Base-by-base conservation (phyloP, 176 grass and related monocot species). In the Aegilops longissima region DNA sequence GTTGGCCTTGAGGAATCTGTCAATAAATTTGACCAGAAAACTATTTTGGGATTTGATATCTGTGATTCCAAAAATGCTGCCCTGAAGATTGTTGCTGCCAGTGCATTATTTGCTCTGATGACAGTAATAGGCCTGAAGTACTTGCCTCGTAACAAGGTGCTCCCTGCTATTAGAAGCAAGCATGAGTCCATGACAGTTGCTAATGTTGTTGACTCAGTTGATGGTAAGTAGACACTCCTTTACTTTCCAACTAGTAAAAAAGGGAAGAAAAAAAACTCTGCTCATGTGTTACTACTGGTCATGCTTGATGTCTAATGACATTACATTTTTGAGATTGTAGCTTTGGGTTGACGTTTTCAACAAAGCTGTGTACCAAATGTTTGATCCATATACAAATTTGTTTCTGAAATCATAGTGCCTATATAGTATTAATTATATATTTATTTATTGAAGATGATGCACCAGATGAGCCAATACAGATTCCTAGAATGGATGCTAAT, bases 401-500 rank as follows among this genome's bases (percentile, higher is more conserved):
- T 49, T 49, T 49, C 13, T 49, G 47, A 1, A 47, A 47, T 47
- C 44, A 47, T 47, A 47, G 44, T 47, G 1, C 44, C 1, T 47
- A 47, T 13, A 13, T 47, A 13, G 40, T 44, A 44, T 44, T 44
- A 44, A 44, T 27, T 69, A 44, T 21, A 79, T 86, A 8, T 27
- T 83, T 49, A 20, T 70, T 71, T 75, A 23, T 73, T 69, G 36
- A 90, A 94, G 88, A 85, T 83, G 23, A 68, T 20, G 29, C 56
- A 33, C 18, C 33, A 56, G 82, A 92, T 78, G 90, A 87, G 34
- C 80, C 51, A 24, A 25, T 76, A 38, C 88, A 87, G 59, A 71
- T 94, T 64, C 86, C 91, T 81, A 91, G 83, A 83, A 99, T 99
- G 94, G 97, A 96, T 80, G 94, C 70, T 11, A 94, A 86, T 47